Base-by-base conservation (phyloP, 163 green algal species). In the Botryococcus braunii region DNA sequence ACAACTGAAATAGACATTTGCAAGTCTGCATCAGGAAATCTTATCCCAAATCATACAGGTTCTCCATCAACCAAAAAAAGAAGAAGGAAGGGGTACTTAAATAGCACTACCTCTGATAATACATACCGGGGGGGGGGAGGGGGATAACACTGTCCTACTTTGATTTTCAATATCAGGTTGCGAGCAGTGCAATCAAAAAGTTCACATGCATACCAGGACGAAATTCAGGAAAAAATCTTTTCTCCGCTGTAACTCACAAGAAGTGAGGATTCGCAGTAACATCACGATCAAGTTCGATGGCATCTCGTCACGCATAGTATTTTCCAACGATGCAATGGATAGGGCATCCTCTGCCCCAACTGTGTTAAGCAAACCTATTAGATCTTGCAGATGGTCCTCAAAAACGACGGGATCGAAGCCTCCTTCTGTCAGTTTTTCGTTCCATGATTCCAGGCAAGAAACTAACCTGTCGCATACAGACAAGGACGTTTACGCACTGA, bases 171-270 rank as follows among this genome's bases (percentile, higher is more conserved):
- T n/a, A n/a, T n/a, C n/a, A n/a, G n/a, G n/a, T n/a, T n/a, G n/a
- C n/a, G n/a, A n/a, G n/a, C n/a, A n/a, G n/a, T n/a, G n/a, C n/a
- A n/a, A n/a, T n/a, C n/a, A n/a, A n/a, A n/a, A n/a, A n/a, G n/a
- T n/a, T n/a, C n/a, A 13, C 11, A 27, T 38, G 25, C 79, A 50
- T 65, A 91, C 91, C 81, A 96, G 71, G 68, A 98, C 85, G 76
- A 98, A 98, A 11, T 92, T 92, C 39, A 85, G 77, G 70, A 98
- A 98, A 77, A 93, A 91, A 29, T 97, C 92, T 31, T 81, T 56
- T 0, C 86, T 76, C 0, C 68, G 57, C 71, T 89, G 80, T 23
- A 98, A 83, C 70, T 96, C 92, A 2, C 73, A 82, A 2, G 71
- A 88, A 13, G 88, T 92, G 52, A 97, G 72, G 68, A 98, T 83